Evolutionary conservation across 495 filamentous ascomycete species (phyloP).

Genomic region (Entonaema liquescens): DNA sequence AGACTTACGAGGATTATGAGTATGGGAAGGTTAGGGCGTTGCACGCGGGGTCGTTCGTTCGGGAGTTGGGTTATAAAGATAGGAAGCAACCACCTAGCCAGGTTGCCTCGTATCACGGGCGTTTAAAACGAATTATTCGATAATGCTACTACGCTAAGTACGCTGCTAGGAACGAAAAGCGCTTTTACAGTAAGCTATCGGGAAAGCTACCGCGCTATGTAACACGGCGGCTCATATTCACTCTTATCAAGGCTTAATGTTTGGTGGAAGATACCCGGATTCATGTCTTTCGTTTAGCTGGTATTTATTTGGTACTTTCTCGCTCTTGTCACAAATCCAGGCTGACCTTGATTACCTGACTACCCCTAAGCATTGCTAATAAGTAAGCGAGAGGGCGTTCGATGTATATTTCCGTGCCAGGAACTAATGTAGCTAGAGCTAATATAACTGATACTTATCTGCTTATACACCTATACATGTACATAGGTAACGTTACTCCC

Average conservation of each 20-base stretch:
- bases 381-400: background rate
- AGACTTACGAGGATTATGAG: background rate
- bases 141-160: slow-evolving; percentile 19
- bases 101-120: slow-evolving; percentile 21
- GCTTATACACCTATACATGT: background rate
- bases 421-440: background rate
- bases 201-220: slow-evolving; percentile 21
- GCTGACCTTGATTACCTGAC: background rate
- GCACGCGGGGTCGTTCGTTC: background rate
- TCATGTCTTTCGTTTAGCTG: slow-evolving; percentile 12
- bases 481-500: background rate
- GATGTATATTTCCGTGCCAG: background rate
- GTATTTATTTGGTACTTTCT: slow-evolving; percentile 9
- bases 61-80: background rate
- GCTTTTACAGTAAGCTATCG: slow-evolving; percentile 21
- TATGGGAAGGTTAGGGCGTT: background rate
- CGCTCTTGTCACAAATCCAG: background rate
- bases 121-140: slow-evolving; percentile 30
- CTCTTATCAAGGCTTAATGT: slow-evolving; percentile 11
- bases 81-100: background rate
- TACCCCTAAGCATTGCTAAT: background rate
- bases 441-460: background rate
- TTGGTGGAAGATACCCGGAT: slow-evolving; percentile 35
- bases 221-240: background rate
- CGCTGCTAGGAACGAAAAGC: slow-evolving; percentile 14